Base-by-base conservation (phyloP, 345 rosid genomes). In the Citrus sp. region DNA sequence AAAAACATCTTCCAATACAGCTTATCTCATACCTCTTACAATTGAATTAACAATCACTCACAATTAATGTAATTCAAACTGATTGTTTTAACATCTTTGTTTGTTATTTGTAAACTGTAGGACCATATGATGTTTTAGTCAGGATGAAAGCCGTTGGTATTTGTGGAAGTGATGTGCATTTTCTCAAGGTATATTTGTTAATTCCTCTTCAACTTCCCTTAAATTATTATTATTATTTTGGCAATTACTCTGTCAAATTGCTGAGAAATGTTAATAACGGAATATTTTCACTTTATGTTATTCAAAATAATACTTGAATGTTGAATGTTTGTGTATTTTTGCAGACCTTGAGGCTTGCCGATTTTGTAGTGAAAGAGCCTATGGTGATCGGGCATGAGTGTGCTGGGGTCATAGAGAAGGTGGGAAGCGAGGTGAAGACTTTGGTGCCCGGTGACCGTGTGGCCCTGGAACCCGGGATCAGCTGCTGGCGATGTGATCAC, bases 381-480 rank as follows among this genome's bases (percentile, higher is more conserved):
- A 96, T 96, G 99, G 97, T 94, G 65, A 91, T 96, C 40, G 98
- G 99, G 55, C 99, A 90, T 74, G 98, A 96, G 84, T 94, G 95
- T 84, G 98, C 98, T 74, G 98, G 99, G 79, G 78, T 94, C 82
- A 81, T 94, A 78, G 97, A 91, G 83, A 90, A 92, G 82, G 87
- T 92, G n/a, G 98, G 97, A 67, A 85, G 87, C 9, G 90, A 87
- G 84, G 98, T 96, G 75, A 91, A 86, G 68, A 81, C 87, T 75
- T 84, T 92, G 67, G 90, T 81, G 19, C 87, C 88, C 0, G 95
- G 95, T 38, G 98, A 96, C 73, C 89, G 94, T 18, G 99, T 92
- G 60, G 98, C 97, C 30, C 78, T 96, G 78, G 98, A 96, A 79
- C 98, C 99, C 0, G 98, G 98, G 56, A 92, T 96, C 83, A 91